Conservation (phyloP, 2,329 filamentous ascomycete genomes). For the Aspergillus neoniger region DNA sequence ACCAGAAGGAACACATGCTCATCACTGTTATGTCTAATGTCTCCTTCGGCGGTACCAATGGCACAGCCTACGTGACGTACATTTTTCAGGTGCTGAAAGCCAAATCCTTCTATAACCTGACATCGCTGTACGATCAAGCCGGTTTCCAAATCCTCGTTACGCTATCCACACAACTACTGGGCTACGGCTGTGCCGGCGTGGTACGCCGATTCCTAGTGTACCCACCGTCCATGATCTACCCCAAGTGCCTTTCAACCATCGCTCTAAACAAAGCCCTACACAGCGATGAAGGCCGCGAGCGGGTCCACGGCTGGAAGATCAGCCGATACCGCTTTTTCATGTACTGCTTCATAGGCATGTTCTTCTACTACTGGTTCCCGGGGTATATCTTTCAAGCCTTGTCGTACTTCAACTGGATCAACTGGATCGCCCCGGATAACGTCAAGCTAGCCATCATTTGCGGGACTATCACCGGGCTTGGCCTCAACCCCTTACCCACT, state of each 20-base stretch:
- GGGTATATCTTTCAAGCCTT: constrained; percentile 6
- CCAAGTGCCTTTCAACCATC: constrained; percentile 7
- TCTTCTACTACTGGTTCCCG: constrained; percentile 14
- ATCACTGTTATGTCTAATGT: constrained; percentile 13
- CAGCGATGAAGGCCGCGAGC: background rate
- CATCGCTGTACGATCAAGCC: background rate
- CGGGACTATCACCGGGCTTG: constrained; percentile 5
- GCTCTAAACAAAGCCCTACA: constrained; percentile 14
- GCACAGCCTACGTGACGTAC: constrained; percentile 1
- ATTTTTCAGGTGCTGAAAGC: constrained; percentile 9
- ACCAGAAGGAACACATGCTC: constrained; percentile 14
- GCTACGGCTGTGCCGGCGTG: constrained; percentile 11
- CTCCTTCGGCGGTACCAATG: background rate
- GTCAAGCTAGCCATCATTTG: constrained; percentile 9
- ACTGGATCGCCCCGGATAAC: constrained; percentile 11
- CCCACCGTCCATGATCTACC: constrained; percentile 11
- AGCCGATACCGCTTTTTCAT: constrained; percentile 12
- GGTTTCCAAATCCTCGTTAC: constrained; percentile 10
- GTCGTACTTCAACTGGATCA: constrained; percentile 16
- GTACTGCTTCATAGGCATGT: constrained; percentile 9
- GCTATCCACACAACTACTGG: constrained; percentile 9
- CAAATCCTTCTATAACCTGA: constrained; percentile 6
- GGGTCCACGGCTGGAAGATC: constrained; percentile 5
- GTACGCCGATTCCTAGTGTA: constrained; percentile 12
- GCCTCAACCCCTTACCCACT: constrained; percentile 10